Evolutionary conservation across 1,139 yeast species (phyloP).

Genomic region (Pichia sp.): DNA sequence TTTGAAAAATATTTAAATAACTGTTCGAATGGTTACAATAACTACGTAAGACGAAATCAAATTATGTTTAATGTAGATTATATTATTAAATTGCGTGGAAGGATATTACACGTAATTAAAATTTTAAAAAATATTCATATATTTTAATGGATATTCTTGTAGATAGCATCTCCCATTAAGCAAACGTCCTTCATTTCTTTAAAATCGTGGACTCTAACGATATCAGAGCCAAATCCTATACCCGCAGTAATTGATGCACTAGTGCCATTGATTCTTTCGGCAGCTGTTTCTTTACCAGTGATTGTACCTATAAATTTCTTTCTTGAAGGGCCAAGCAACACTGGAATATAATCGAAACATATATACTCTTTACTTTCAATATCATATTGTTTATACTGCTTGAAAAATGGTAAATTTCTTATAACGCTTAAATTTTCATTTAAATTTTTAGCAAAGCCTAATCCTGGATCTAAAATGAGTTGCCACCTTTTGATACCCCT

Average conservation of each 20-base stretch:
- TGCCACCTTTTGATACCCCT: constrained; percentile 85
- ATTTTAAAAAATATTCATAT: background rate
- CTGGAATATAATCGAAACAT: constrained; percentile 50
- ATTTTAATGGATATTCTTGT: constrained; percentile 30
- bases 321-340: constrained; percentile 81
- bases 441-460: constrained; percentile 82
- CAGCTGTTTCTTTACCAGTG: constrained; percentile 44
- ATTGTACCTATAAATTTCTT: constrained; percentile 78
- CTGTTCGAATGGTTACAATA: too few relatives aligned
- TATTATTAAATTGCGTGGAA: too few relatives aligned
- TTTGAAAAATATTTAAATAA: too few relatives aligned
- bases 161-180: constrained; percentile 71
- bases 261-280: constrained; percentile 67
- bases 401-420: constrained; percentile 50
- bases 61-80: too few relatives aligned
- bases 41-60: too few relatives aligned
- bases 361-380: constrained; percentile 28
- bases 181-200: constrained; percentile 58
- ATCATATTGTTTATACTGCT: constrained; percentile 36
- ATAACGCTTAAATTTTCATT: constrained; percentile 64
- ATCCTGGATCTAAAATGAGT: constrained; percentile 85
- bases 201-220: constrained; percentile 88
- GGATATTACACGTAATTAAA: too few relatives aligned
- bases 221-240: constrained; percentile 67
- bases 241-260: constrained; percentile 72